Evolutionary conservation across 2,329 filamentous ascomycete species (phyloP).

Genomic region (Hymenoscyphus albidus): DNA sequence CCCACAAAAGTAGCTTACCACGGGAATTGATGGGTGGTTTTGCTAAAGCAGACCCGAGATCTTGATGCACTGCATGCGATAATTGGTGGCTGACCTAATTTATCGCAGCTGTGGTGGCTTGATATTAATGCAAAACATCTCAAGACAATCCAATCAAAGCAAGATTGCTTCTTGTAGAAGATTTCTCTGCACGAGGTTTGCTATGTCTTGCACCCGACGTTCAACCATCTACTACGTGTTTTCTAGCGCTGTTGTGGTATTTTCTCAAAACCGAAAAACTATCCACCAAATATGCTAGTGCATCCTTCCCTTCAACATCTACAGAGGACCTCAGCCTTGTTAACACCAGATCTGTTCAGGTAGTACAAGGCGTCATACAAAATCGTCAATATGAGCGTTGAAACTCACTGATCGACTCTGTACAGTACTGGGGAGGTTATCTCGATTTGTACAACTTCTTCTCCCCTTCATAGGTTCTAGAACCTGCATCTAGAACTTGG

Average conservation of each 20-base stretch:
- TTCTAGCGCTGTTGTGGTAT: background rate
- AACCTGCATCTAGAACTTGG: background rate
- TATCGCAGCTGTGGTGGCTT: background rate
- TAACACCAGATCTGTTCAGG: background rate
- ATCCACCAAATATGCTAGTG: slow-evolving; percentile 1
- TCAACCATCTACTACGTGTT: background rate
- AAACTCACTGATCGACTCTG: background rate
- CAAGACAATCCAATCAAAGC: background rate
- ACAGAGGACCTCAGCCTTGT: background rate
- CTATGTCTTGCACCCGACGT: background rate
- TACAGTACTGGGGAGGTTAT: background rate
- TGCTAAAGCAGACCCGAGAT: background rate
- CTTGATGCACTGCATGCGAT: background rate
- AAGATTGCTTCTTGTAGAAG: background rate
- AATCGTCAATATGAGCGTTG: slow-evolving; percentile 1
- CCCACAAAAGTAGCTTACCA: background rate
- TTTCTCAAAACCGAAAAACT: background rate
- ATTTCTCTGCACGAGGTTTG: background rate
- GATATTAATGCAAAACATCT: background rate
- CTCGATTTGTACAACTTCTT: background rate
- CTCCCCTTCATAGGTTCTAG: background rate
- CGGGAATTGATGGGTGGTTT: background rate
- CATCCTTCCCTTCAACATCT: background rate
- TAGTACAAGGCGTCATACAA: background rate
- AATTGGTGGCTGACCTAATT: background rate